phyloP scores from a whole-genome alignment of 345 rosid species.

The Citrus unshiu region DNA sequence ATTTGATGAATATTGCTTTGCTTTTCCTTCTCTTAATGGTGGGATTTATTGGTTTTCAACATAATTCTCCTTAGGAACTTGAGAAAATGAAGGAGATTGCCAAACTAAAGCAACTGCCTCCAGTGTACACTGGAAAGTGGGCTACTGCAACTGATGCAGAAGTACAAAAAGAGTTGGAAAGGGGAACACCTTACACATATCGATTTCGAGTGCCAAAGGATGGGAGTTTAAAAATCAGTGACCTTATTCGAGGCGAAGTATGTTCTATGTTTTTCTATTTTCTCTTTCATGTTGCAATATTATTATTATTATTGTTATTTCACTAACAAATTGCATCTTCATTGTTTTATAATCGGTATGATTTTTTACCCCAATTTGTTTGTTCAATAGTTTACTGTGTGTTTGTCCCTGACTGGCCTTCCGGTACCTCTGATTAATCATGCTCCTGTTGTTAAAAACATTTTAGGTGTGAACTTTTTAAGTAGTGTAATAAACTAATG shows the following conservation, averaged over 20 bases:
- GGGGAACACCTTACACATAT: constrained; percentile 76
- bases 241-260: constrained; percentile 91
- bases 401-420: not conserved
- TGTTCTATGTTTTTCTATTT: constrained; percentile 18
- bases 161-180: constrained; percentile 68
- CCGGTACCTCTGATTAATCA: not conserved
- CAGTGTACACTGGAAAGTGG: constrained; percentile 86
- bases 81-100: constrained; percentile 88
- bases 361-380: not conserved
- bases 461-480: no score
- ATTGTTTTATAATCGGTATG: not conserved
- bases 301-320: not conserved
- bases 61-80: constrained; percentile 57
- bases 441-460: not conserved
- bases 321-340: not conserved
- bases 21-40: not conserved
- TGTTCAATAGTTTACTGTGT: not conserved
- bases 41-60: constrained; percentile 1
- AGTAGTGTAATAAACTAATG: not conserved
- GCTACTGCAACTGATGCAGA: constrained; percentile 66
- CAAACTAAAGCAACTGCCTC: constrained; percentile 70
- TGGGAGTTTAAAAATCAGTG: constrained; percentile 74
- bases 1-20: not conserved
- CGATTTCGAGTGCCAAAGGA: constrained; percentile 81
- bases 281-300: not conserved